phyloP scores from a whole-genome alignment of 352 stramenopile genomes.

The Hyaloperonospora brassicae region DNA sequence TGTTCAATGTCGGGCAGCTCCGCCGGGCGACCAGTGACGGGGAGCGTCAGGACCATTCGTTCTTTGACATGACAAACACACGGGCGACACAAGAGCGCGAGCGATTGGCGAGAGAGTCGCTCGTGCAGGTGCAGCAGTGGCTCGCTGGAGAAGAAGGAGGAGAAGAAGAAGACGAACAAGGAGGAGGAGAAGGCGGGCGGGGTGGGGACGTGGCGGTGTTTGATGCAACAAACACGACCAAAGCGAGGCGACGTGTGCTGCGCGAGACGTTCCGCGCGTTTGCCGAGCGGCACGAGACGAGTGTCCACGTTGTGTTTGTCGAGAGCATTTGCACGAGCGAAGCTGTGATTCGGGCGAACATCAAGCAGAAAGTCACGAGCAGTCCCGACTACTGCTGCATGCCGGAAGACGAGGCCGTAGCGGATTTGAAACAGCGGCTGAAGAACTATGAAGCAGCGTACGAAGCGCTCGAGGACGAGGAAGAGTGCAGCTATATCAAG shows the following conservation, averaged over 20 bases:
- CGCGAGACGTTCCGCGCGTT: conserved; percentile 57
- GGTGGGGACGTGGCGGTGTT: conserved; percentile 84
- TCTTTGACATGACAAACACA: conserved; percentile 89
- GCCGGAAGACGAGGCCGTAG: conserved; percentile 57
- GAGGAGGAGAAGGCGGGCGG: conserved; percentile 26
- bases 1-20: conserved; percentile 95
- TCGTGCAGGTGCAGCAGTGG: conserved; percentile 62
- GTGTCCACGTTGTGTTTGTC: conserved; percentile 87
- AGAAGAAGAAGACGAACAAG: conserved; percentile 26
- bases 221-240: conserved; percentile 88
- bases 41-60: conserved; percentile 72
- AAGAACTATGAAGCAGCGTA: conserved; percentile 86
- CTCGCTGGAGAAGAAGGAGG: conserved; percentile 27
- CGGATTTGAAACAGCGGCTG: conserved; percentile 75
- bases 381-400: conserved; percentile 80
- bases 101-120: conserved; percentile 67
- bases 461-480: conserved; percentile 76
- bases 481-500: conserved; percentile 87
- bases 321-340: conserved; percentile 91
- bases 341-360: conserved; percentile 80
- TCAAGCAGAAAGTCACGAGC: conserved; percentile 64
- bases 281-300: conserved; percentile 50
- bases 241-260: conserved; percentile 39
- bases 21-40: conserved; percentile 70
- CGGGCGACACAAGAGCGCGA: conserved; percentile 66